phyloP scores from a whole-genome alignment of 768 basidiomycete genomes.

The Lyophyllum atratum region DNA sequence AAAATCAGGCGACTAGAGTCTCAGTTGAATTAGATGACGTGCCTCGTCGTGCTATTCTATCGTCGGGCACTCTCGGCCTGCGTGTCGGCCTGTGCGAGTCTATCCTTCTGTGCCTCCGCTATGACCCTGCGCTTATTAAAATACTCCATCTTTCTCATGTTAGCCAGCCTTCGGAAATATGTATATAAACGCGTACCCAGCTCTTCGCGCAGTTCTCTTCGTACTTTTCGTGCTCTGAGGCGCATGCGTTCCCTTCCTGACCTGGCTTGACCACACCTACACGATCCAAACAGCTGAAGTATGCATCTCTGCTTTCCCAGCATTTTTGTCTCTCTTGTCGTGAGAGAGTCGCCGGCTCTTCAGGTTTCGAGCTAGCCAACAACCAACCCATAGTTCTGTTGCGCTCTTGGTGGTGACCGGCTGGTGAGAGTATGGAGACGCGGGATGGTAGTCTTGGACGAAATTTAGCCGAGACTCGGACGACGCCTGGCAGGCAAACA shows the following conservation, averaged over 20 bases:
- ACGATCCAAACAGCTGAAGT: slow-evolving; percentile 82
- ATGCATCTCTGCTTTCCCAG: slow-evolving; percentile 83
- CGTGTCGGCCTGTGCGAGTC: slow-evolving; percentile 50
- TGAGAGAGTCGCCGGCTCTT: slow-evolving; percentile 43
- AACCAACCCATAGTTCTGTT: slow-evolving; percentile 52
- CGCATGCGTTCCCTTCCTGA: slow-evolving; percentile 62
- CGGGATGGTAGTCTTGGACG: too few species aligned
- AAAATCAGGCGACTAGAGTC: slow-evolving; percentile 2
- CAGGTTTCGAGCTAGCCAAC: slow-evolving; percentile 33
- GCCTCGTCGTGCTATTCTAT: slow-evolving; percentile 15
- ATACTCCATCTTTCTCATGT: slow-evolving; percentile 74
- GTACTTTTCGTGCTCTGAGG: slow-evolving; percentile 57
- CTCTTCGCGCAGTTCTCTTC: slow-evolving; percentile 81
- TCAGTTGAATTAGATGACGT: not conserved
- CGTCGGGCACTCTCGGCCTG: slow-evolving; percentile 35
- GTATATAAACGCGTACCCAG: slow-evolving; percentile 62
- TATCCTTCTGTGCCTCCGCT: slow-evolving; percentile 75
- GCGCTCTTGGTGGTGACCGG: too few species aligned
- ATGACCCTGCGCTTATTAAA: slow-evolving; percentile 90
- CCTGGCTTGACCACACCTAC: slow-evolving; percentile 72
- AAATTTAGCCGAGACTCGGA: too few species aligned
- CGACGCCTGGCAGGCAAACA: not conserved
- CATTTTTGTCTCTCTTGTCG: slow-evolving; percentile 76
- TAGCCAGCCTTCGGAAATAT: not conserved
- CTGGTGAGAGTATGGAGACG: too few species aligned